Base-by-base conservation (phyloP, 2,329 filamentous ascomycete species). In the Rutstroemia sp. region DNA sequence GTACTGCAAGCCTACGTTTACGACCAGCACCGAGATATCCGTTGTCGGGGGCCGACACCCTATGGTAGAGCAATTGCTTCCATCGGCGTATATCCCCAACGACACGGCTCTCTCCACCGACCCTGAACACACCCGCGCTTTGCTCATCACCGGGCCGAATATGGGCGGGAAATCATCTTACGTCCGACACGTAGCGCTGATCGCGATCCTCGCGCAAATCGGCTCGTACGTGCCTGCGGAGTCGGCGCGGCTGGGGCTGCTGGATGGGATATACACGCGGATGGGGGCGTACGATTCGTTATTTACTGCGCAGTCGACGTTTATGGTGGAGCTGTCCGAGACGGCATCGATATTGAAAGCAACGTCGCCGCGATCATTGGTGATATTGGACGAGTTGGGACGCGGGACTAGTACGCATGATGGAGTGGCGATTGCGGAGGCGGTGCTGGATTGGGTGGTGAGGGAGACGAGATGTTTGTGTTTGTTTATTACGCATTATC, bases 161-260 rank as follows among this genome's bases (percentile, higher is more conserved):
- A 99, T 99, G 94, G 94, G 94, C 66, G 94, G 94, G 56, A 99
- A 99, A 70, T 96, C 90, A n/a, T 94, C 88, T 57, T 99, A 96
- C 71, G 92, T 99, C 21, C 89, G 94, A 53, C 89, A 92, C 63
- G 84, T 95, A 46, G 92, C 94, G 9, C 82, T 99, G 6, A 90
- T 97, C 60, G 82, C 88, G 48, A 92, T 99, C 66, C 92, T 99
- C 76, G 91, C 90, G 7, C 94, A 99, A 69, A 87, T 96, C 61
- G 94, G 94, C 51, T 95, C 89, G 39, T 99, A 92, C 71, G 91
- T 99, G 0, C 94, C 94, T 2, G 92, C 92, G 21, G 77, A 80
- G 27, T 78, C 82, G 2, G 83, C 92, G 25, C 73, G 76, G 3
- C 79, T 97, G 0, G 92, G 92, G 9, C 84, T 96, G 59, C 78